phyloP scores from a whole-genome alignment of 805 yeast species.

The Jamesozyma gamospora region DNA sequence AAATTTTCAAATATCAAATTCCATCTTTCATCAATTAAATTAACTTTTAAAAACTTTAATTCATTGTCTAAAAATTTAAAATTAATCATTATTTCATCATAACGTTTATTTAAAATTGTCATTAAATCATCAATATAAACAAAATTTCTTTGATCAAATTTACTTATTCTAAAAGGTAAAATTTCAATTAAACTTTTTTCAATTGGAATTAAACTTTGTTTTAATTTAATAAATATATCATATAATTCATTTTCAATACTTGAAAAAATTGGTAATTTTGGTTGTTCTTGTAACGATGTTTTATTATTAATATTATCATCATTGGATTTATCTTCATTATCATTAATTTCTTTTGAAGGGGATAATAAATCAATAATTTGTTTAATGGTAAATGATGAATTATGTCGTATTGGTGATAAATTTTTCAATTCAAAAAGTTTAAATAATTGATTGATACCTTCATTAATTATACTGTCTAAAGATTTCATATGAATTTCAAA shows the following conservation, averaged over 20 bases:
- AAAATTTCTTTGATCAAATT: conserved; percentile 31
- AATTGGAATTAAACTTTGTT: conserved; percentile 39
- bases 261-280: conserved; percentile 33
- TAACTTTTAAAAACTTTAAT: conserved; percentile 34
- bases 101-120: conserved; percentile 32
- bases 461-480: conserved; percentile 32
- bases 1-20: conserved; percentile 40
- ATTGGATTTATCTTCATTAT: conserved; percentile 7
- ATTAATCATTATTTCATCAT: conserved; percentile 32
- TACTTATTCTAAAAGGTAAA: conserved; percentile 40
- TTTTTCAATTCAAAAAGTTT: conserved; percentile 31
- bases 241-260: conserved; percentile 33
- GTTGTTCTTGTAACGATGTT: conserved; percentile 3
- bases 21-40: conserved; percentile 49
- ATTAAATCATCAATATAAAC: conserved; percentile 14
- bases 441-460: conserved; percentile 29
- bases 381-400: conserved; percentile 31
- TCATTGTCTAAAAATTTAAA: conserved; percentile 36
- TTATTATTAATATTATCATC: background rate
- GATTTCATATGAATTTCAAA: conserved; percentile 34
- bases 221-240: conserved; percentile 34
- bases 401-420: conserved; percentile 34
- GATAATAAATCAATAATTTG: conserved; percentile 25
- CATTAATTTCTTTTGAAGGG: conserved; percentile 6
- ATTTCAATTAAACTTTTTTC: conserved; percentile 41